These are phyloP conservation scores for Inga laurina DNA, from an alignment of 306 rosid species.

Conservation along the genomic window DNA sequence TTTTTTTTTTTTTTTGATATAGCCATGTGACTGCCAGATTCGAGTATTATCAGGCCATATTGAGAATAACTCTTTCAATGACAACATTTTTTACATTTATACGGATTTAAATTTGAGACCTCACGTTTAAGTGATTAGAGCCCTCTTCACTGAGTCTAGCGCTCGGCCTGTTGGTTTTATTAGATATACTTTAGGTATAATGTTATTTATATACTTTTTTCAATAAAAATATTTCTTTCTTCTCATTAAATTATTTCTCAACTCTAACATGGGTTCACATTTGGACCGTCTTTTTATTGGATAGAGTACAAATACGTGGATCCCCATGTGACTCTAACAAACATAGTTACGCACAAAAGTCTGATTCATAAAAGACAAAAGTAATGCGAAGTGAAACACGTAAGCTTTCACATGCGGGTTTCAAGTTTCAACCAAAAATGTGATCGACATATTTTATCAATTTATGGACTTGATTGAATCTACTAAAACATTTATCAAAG, in stretches of 20 bases:
- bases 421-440: not conserved
- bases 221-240: not conserved
- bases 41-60: too few relatives aligned
- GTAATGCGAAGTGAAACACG: not conserved
- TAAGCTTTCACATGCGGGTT: not conserved
- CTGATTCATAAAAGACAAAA: not conserved
- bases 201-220: not conserved
- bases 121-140: too few relatives aligned
- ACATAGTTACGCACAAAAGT: not conserved
- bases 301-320: not conserved
- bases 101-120: too few relatives aligned
- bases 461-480: not conserved
- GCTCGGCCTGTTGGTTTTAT: too few relatives aligned
- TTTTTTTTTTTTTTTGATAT: too few relatives aligned
- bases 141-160: too few relatives aligned
- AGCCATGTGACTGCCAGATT: too few relatives aligned
- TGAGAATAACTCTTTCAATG: too few relatives aligned
- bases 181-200: too few relatives aligned
- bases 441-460: not conserved
- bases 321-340: not conserved
- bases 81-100: too few relatives aligned
- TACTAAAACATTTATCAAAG: not conserved
- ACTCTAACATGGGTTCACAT: not conserved
- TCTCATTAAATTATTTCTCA: not conserved
- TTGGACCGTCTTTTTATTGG: too few relatives aligned